Evolutionary conservation across 306 rosid species (phyloP).

Genomic region (Acacia confusa): DNA sequence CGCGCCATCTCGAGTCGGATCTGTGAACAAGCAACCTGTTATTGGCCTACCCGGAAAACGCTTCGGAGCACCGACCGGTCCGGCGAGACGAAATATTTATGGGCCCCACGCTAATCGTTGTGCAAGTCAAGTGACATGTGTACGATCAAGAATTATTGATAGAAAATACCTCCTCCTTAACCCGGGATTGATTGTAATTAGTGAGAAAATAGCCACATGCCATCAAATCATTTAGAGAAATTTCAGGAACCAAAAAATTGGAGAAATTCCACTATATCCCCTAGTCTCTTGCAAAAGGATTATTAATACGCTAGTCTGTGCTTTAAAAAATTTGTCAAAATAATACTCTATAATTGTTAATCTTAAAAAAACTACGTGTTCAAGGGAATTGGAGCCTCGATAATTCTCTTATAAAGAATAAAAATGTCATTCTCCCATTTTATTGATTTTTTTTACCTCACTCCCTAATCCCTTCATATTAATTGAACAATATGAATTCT

Average conservation of each 20-base stretch:
- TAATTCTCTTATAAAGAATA: no score
- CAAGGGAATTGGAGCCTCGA: no score
- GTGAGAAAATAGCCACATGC: background rate
- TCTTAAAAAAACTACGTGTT: no score
- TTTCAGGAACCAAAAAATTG: background rate
- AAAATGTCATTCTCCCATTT: no score
- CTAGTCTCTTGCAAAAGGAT: background rate
- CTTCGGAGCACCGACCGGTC: slow-evolving; percentile 5
- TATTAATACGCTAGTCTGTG: no score
- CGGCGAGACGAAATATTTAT: background rate
- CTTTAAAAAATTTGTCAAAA: no score
- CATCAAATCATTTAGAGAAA: background rate
- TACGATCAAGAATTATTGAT: background rate
- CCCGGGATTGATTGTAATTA: background rate
- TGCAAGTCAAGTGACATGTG: background rate
- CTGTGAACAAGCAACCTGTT: slow-evolving; percentile 70
- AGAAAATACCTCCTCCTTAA: background rate
- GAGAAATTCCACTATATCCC: no score
- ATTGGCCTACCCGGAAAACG: slow-evolving; percentile 88
- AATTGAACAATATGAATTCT: no score
- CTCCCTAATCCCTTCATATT: no score
- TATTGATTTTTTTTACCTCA: no score
- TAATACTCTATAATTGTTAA: no score
- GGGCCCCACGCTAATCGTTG: background rate
- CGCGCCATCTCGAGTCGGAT: slow-evolving; percentile 83